Evolutionary conservation across 805 yeast genomes (phyloP).

Genomic region (Lachancea fermentati): DNA sequence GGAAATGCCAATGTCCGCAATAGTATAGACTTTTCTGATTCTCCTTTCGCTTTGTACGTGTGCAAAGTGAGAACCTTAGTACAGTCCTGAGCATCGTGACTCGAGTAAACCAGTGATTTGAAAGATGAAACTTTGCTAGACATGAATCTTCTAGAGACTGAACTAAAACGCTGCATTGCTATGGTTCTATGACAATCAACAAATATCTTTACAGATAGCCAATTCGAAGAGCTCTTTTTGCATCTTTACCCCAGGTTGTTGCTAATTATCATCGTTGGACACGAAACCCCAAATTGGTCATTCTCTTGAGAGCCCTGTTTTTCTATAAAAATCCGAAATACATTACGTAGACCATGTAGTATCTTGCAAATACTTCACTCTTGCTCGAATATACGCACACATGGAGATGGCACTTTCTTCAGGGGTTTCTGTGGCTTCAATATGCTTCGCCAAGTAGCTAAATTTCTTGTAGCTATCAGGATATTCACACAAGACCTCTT

Average conservation of each 20-base stretch:
- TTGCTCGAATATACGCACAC: constrained; percentile 24
- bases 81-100: constrained; percentile 27
- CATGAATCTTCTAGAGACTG: constrained; percentile 15
- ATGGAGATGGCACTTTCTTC: constrained; percentile 14
- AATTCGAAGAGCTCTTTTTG: background rate
- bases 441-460: constrained; percentile 17
- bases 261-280: background rate
- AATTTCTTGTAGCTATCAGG: constrained; percentile 14
- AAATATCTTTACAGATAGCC: background rate
- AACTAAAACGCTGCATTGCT: background rate
- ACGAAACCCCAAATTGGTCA: too few relatives aligned
- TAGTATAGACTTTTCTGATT: constrained; percentile 35
- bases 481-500: constrained; percentile 18
- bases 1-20: constrained; percentile 74
- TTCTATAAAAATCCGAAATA: too few relatives aligned
- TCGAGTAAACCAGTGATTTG: constrained; percentile 29
- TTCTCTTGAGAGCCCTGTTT: too few relatives aligned
- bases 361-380: constrained; percentile 14
- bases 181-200: background rate
- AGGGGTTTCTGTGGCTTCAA: constrained; percentile 10
- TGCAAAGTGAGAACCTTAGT: constrained; percentile 25
- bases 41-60: constrained; percentile 25
- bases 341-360: constrained; percentile 18
- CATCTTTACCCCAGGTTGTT: background rate
- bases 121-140: constrained; percentile 18